A percentile compares a stretch with the other conserved stretches of the same genome.
Evolutionary conservation across 2,329 filamentous ascomycete genomes (phyloP).

Genomic region (Lachnellula suecica): DNA sequence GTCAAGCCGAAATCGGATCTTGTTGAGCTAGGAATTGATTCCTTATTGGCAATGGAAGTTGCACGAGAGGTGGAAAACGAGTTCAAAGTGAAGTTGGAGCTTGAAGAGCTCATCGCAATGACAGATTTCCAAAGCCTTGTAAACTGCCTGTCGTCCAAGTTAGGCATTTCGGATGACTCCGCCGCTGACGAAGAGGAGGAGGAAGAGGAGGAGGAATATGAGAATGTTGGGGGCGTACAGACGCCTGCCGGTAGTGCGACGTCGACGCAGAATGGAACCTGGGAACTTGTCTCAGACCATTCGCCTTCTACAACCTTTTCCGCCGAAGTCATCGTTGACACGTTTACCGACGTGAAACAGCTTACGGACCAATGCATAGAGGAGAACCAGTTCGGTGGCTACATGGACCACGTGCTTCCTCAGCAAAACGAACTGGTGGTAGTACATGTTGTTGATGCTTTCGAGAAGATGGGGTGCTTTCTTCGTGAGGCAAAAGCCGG

Average conservation of each 20-base stretch:
- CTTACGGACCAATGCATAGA: conserved; percentile 16
- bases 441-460: conserved; percentile 33
- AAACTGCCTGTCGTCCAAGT: conserved; percentile 18
- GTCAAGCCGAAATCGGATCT: conserved; percentile 37
- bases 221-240: background rate
- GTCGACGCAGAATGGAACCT: background rate
- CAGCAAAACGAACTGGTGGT: conserved; percentile 30
- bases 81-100: conserved; percentile 36
- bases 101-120: conserved; percentile 31
- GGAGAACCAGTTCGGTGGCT: conserved; percentile 17
- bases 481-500: conserved; percentile 23
- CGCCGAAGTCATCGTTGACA: conserved; percentile 5
- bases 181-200: background rate
- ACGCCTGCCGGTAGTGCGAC: background rate
- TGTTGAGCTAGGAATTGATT: conserved; percentile 48
- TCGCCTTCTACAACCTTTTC: background rate
- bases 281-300: background rate
- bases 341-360: conserved; percentile 12
- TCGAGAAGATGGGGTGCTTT: conserved; percentile 30
- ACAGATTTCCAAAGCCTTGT: conserved; percentile 33
- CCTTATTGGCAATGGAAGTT: conserved; percentile 49
- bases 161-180: background rate
- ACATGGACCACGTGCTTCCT: conserved; percentile 29
- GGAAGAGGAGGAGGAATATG: background rate
- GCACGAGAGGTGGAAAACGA: conserved; percentile 39